Conservation (phyloP, 2,329 filamentous ascomycete species). For the Phaeomoniella chlamydospora region DNA sequence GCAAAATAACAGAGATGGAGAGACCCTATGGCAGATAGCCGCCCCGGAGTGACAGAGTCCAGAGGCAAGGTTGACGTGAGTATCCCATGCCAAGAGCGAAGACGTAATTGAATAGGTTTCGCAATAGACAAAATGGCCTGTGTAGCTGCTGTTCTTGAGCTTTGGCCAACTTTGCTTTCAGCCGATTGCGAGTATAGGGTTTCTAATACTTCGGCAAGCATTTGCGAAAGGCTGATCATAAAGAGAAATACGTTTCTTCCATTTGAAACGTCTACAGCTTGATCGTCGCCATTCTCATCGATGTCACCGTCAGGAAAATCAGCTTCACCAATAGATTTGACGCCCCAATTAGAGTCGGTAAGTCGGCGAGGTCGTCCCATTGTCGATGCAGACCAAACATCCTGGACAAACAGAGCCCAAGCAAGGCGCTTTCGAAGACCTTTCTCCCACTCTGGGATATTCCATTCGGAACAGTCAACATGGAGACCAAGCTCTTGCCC, state of each 20-base stretch:
- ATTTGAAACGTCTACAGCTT: conserved; percentile 20
- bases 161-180: conserved; percentile 6
- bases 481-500: conserved; percentile 46
- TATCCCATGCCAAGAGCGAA: conserved; percentile 37
- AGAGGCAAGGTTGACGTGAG: conserved; percentile 34
- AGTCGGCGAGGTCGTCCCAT: conserved; percentile 45
- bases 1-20: conserved; percentile 31
- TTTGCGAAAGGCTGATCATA: conserved; percentile 36
- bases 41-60: conserved; percentile 30
- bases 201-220: conserved; percentile 35
- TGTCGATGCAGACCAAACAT: conserved; percentile 45
- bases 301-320: conserved; percentile 26
- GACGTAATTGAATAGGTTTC: conserved; percentile 37
- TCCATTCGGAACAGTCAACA: conserved; percentile 47
- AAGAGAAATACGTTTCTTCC: conserved; percentile 33
- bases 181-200: conserved; percentile 37
- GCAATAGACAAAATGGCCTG: conserved; percentile 13
- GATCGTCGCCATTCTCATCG: conserved; percentile 14
- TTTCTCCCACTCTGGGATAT: conserved; percentile 48
- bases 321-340: conserved; percentile 25
- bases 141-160: neutral
- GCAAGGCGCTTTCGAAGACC: conserved; percentile 45
- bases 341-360: conserved; percentile 39
- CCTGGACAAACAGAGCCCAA: conserved; percentile 53
- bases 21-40: conserved; percentile 24